Conservation (phyloP, 805 yeast species). For the Metschnikowia bowlesiae region DNA sequence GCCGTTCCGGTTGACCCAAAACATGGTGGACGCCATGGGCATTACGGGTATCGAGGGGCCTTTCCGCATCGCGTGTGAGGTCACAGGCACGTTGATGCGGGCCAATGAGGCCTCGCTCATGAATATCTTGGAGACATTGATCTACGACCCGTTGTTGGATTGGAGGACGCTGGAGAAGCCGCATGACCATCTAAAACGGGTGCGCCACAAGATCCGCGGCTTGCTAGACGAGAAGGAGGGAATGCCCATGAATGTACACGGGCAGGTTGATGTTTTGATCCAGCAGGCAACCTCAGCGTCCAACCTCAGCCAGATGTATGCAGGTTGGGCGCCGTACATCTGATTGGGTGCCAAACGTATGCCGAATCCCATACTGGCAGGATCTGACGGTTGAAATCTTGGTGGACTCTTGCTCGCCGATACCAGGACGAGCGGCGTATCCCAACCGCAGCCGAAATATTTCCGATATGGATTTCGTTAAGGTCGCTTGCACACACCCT, state of each 20-base stretch:
- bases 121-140: conserved; percentile 87
- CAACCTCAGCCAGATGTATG: conserved; percentile 78
- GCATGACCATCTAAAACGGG: conserved; percentile 63
- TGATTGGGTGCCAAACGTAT: neutral
- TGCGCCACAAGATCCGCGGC: conserved; percentile 80
- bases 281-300: conserved; percentile 73
- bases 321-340: conserved; percentile 70
- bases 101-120: conserved; percentile 77
- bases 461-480: too few relatives aligned
- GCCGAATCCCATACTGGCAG: too few relatives aligned
- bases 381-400: too few relatives aligned
- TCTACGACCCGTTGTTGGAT: conserved; percentile 88
- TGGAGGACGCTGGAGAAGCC: conserved; percentile 57
- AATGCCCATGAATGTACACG: conserved; percentile 81
- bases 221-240: conserved; percentile 74
- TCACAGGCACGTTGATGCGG: conserved; percentile 68
- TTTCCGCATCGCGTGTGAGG: conserved; percentile 81
- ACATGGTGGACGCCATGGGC: conserved; percentile 86
- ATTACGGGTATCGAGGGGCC: conserved; percentile 86
- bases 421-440: too few relatives aligned
- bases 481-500: too few relatives aligned
- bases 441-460: too few relatives aligned
- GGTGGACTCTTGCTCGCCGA: too few relatives aligned
- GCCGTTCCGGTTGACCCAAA: conserved; percentile 87
- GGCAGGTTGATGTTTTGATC: conserved; percentile 86